These are phyloP conservation scores for Mycena venus DNA, from an alignment of 768 basidiomycete genomes.

Conservation along the genomic window DNA sequence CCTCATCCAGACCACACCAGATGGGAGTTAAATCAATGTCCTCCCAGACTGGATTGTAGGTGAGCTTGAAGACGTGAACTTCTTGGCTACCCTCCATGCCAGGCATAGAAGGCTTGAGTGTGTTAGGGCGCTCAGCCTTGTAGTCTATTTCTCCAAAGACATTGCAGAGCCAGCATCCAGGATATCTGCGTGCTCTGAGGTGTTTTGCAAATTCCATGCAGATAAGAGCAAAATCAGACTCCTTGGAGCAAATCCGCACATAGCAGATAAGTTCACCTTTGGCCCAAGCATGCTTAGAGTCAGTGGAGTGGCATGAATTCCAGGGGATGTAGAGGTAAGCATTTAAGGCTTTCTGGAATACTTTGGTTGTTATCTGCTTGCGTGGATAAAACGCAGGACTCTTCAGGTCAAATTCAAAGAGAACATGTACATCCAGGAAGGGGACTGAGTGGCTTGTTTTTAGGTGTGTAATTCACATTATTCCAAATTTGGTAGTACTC, in stretches of 20 bases:
- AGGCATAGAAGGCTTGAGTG: background rate
- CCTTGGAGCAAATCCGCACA: too few relatives aligned
- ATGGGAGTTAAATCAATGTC: background rate
- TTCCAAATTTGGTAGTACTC: too few relatives aligned
- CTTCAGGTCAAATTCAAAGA: background rate
- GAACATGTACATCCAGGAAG: background rate
- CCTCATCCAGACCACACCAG: background rate
- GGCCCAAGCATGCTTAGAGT: background rate
- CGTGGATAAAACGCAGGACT: background rate
- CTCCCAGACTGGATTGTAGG: background rate
- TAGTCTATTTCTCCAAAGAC: background rate
- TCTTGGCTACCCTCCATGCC: background rate
- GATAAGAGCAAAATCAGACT: background rate
- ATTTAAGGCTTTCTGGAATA: too few relatives aligned
- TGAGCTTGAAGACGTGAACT: too few relatives aligned
- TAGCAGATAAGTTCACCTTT: background rate
- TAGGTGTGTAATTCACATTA: too few relatives aligned
- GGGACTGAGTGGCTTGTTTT: too few relatives aligned
- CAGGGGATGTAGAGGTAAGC: background rate
- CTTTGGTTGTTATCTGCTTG: background rate
- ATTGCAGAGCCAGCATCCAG: background rate
- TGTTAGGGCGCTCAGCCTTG: background rate
- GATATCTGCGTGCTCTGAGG: background rate
- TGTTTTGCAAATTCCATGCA: background rate
- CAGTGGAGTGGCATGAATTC: background rate